These are phyloP conservation scores for Sarocladium oryzae DNA, from an alignment of 2,329 filamentous ascomycete genomes.

Conservation along the genomic window DNA sequence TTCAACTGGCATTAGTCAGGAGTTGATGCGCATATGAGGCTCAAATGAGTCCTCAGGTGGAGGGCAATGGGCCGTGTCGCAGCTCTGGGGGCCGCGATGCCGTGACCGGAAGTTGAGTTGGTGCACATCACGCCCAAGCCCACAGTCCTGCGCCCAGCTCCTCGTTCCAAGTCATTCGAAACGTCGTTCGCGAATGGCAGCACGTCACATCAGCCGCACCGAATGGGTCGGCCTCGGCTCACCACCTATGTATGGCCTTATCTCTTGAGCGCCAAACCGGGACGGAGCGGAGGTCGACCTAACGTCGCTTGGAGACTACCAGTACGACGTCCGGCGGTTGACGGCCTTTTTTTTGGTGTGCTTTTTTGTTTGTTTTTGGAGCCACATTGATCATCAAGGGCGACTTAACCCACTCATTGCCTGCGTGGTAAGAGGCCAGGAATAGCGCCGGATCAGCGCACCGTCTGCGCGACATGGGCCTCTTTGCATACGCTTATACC, in stretches of 20 bases:
- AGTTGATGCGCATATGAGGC: slow-evolving; percentile 3
- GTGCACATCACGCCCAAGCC: neutral
- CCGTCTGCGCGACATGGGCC: slow-evolving; percentile 7
- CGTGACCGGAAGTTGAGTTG: neutral
- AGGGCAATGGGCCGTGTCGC: neutral
- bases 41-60: neutral
- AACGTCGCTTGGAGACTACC: neutral
- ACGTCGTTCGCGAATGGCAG: too few relatives aligned
- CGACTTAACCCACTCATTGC: neutral
- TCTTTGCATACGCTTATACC: neutral
- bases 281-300: neutral
- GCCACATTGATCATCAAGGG: too few relatives aligned
- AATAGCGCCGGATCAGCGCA: slow-evolving; percentile 9
- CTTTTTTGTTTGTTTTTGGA: too few relatives aligned
- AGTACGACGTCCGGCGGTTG: neutral
- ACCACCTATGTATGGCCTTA: too few relatives aligned
- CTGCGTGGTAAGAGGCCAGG: neutral
- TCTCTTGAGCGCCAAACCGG: neutral
- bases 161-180: too few relatives aligned
- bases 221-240: too few relatives aligned
- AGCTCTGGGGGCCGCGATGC: neutral
- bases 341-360: too few relatives aligned
- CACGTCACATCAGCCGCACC: too few relatives aligned
- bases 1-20: neutral
- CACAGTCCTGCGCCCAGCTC: neutral